These are phyloP conservation scores for Naematelia encephala DNA, from an alignment of 768 basidiomycete species.

Conservation along the genomic window DNA sequence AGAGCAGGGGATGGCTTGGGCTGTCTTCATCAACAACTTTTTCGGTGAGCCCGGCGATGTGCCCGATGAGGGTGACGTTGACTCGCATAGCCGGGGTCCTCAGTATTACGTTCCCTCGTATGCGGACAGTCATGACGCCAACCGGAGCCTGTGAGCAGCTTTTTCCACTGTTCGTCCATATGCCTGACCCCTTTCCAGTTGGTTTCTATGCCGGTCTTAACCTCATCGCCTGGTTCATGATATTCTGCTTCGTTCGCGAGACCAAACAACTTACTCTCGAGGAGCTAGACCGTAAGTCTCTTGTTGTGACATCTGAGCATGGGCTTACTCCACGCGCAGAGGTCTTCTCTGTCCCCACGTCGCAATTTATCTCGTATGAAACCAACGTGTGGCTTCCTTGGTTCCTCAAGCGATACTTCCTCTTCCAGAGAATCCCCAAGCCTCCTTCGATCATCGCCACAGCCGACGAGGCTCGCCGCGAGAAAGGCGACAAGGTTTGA, in stretches of 20 bases:
- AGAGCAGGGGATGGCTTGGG: conserved; percentile 74
- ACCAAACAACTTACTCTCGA: conserved; percentile 31
- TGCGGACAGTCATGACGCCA: conserved; percentile 63
- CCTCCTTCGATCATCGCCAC: conserved; percentile 15
- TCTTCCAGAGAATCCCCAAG: conserved; percentile 24
- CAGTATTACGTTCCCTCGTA: conserved; percentile 59
- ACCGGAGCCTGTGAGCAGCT: conserved; percentile 70
- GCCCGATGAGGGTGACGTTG: conserved; percentile 3
- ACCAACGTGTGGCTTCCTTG: conserved; percentile 32
- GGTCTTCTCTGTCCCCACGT: conserved; percentile 43
- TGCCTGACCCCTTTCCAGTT: conserved; percentile 8
- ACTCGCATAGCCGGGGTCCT: conserved; percentile 36
- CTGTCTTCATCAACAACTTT: conserved; percentile 55
- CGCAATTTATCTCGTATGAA: conserved; percentile 32
- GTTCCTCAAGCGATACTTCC: conserved; percentile 43
- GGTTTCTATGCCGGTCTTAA: conserved; percentile 49
- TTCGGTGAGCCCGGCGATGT: conserved; percentile 12
- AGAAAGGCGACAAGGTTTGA: neutral
- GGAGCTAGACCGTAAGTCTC: conserved; percentile 27
- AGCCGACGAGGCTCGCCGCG: conserved; percentile 1
- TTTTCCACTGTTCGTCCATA: conserved; percentile 26
- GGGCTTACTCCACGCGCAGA: conserved; percentile 5
- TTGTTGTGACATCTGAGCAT: neutral
- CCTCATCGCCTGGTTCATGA: conserved; percentile 33
- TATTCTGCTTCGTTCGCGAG: conserved; percentile 30